phyloP scores from a whole-genome alignment of 1,139 yeast genomes.

The Dujonia santamariae region DNA sequence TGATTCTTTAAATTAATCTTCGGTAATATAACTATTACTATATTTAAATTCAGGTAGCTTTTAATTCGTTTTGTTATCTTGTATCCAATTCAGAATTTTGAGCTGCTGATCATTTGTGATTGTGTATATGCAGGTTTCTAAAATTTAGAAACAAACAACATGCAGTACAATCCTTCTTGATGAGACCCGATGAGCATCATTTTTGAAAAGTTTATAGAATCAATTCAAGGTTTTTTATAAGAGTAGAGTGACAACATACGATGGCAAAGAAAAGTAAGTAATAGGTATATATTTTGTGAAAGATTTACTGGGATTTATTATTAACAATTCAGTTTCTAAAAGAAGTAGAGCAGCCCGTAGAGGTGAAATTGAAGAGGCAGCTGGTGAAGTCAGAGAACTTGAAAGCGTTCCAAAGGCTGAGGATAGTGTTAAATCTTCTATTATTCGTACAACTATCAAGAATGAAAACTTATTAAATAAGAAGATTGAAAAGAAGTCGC shows the following conservation, averaged over 20 bases:
- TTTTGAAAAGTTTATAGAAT: background rate
- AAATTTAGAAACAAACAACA: too few species aligned
- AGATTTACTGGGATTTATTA: constrained; percentile 5
- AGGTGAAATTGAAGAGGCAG: constrained; percentile 42
- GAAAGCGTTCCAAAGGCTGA: constrained; percentile 55
- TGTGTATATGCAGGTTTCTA: too few species aligned
- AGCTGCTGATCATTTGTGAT: too few species aligned
- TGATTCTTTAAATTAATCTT: too few species aligned
- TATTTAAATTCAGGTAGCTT: too few species aligned
- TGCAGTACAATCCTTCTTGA: too few species aligned
- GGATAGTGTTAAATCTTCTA: constrained; percentile 57
- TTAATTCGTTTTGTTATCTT: too few species aligned
- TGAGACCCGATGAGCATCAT: too few species aligned
- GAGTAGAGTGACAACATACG: constrained; percentile 2
- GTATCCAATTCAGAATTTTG: too few species aligned
- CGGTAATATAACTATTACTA: too few species aligned
- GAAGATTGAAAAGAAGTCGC: constrained; percentile 40
- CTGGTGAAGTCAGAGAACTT: constrained; percentile 41
- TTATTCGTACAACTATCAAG: constrained; percentile 66
- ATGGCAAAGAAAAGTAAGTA: constrained; percentile 33
- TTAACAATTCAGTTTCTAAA: constrained; percentile 48
- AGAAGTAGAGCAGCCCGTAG: constrained; percentile 79
- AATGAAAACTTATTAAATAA: constrained; percentile 60
- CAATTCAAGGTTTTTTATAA: background rate
- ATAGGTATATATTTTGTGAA: background rate